phyloP scores from a whole-genome alignment of 2,329 filamentous ascomycete genomes.

The Diaporthe sp. region DNA sequence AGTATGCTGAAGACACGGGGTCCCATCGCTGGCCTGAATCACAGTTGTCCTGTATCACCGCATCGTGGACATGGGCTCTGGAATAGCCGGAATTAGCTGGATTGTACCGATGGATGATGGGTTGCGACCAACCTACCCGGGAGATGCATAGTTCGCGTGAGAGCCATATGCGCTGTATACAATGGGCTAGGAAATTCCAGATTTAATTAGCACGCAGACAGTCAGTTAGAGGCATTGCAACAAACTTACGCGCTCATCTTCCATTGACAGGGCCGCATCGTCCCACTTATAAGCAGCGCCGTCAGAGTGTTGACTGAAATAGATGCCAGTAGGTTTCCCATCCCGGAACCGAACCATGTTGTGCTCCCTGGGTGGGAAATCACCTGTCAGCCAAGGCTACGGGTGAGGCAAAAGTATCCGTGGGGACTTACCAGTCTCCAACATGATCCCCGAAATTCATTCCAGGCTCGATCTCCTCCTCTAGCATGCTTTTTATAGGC shows the following conservation, averaged over 20 bases:
- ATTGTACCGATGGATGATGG: fast-evolving
- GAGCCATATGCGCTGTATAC: slow-evolving; percentile 53
- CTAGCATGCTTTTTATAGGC: slow-evolving; percentile 46
- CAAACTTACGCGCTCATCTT: slow-evolving; percentile 47
- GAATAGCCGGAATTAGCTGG: neutral
- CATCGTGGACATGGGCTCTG: slow-evolving; percentile 52
- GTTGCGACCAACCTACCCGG: slow-evolving; percentile 45
- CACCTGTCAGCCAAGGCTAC: neutral
- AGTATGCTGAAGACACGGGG: slow-evolving; percentile 53
- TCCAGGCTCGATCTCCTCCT: slow-evolving; percentile 32
- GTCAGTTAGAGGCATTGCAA: neutral
- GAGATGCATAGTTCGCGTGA: slow-evolving; percentile 51
- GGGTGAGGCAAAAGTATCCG: too few relatives aligned
- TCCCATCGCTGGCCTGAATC: slow-evolving; percentile 52
- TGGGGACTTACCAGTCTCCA: slow-evolving; percentile 44
- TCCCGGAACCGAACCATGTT: slow-evolving; percentile 50
- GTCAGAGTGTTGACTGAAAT: slow-evolving; percentile 39
- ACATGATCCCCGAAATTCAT: slow-evolving; percentile 47
- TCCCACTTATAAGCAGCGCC: slow-evolving; percentile 45
- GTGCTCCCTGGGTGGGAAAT: slow-evolving; percentile 46
- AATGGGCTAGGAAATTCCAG: slow-evolving; percentile 46
- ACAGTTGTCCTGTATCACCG: slow-evolving; percentile 51
- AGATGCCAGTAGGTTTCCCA: slow-evolving; percentile 38
- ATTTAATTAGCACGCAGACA: neutral
- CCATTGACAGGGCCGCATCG: slow-evolving; percentile 45